Evolutionary conservation across 495 filamentous ascomycete species (phyloP).

Genomic region (Immersiella caudata): DNA sequence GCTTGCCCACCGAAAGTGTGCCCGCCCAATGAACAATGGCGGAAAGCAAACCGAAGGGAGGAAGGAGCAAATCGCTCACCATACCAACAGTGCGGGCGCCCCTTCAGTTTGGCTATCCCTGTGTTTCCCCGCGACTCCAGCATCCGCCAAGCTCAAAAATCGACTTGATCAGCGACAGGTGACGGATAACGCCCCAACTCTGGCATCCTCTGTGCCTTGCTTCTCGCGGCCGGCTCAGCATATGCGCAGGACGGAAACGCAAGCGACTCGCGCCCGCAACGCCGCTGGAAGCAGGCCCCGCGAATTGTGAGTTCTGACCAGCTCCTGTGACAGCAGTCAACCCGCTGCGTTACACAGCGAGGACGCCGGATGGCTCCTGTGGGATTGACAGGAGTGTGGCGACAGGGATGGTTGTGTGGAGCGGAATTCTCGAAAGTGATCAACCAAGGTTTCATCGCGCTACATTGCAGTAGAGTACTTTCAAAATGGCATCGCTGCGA

Average conservation of each 20-base stretch:
- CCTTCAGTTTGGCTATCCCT: not conserved
- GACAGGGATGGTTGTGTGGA: conserved; percentile 18
- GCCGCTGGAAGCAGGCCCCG: not conserved
- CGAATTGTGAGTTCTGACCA: conserved; percentile 6
- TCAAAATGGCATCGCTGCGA: conserved; percentile 5
- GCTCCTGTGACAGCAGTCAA: not conserved
- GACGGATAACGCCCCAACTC: no score
- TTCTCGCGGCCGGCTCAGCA: not conserved
- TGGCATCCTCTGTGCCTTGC: no score
- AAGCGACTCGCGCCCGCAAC: conserved; percentile 12
- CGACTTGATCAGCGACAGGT: no score
- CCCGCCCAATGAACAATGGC: not conserved
- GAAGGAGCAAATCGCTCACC: not conserved
- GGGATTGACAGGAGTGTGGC: conserved; percentile 22
- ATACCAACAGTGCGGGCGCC: conserved; percentile 4
- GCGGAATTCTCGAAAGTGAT: conserved; percentile 16
- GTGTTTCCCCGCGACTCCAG: not conserved
- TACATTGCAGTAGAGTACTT: conserved; percentile 17
- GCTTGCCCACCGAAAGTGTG: no score
- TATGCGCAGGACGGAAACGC: conserved; percentile 10
- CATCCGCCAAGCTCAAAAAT: not conserved
- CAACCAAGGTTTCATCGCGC: conserved; percentile 21
- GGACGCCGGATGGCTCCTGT: conserved; percentile 7
- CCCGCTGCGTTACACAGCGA: not conserved
- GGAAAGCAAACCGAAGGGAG: conserved; percentile 1